Evolutionary conservation across 306 rosid genomes (phyloP).

Genomic region (Purshia tridentata): DNA sequence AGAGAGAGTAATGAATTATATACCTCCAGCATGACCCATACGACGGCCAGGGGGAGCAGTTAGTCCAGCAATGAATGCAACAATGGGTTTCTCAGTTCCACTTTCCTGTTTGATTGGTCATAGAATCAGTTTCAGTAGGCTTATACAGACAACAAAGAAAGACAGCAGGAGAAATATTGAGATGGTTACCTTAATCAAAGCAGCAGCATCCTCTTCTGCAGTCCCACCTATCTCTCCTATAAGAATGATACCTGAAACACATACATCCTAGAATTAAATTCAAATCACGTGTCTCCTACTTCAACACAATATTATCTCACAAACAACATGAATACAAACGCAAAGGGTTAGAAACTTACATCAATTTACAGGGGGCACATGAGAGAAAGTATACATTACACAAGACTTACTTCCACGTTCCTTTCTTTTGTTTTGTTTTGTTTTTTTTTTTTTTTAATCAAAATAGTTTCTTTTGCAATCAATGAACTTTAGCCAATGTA

Average conservation of each 20-base stretch:
- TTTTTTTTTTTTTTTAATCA: no score
- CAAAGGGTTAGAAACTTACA: background rate
- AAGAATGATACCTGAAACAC: slow-evolving; percentile 71
- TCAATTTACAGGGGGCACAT: background rate
- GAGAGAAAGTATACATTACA: background rate
- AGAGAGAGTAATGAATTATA: background rate
- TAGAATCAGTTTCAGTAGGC: background rate
- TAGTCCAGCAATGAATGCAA: slow-evolving; percentile 96
- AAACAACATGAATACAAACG: background rate
- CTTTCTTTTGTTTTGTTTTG: background rate
- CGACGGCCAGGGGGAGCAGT: slow-evolving; percentile 99
- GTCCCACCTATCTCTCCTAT: slow-evolving; percentile 99
- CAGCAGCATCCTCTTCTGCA: slow-evolving; percentile 99
- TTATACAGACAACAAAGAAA: background rate
- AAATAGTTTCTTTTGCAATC: no score
- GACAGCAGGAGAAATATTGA: background rate
- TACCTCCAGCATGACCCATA: slow-evolving; percentile 99
- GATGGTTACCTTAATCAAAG: slow-evolving; percentile 74
- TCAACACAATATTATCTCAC: background rate
- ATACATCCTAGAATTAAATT: slow-evolving; percentile 18
- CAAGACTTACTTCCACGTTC: background rate
- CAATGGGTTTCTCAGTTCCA: slow-evolving; percentile 93
- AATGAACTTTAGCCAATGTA: background rate
- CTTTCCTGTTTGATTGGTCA: slow-evolving; percentile 65
- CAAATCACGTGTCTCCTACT: background rate